Conservation (phyloP, 2,329 filamentous ascomycete genomes). For the Botrytis byssoidea region DNA sequence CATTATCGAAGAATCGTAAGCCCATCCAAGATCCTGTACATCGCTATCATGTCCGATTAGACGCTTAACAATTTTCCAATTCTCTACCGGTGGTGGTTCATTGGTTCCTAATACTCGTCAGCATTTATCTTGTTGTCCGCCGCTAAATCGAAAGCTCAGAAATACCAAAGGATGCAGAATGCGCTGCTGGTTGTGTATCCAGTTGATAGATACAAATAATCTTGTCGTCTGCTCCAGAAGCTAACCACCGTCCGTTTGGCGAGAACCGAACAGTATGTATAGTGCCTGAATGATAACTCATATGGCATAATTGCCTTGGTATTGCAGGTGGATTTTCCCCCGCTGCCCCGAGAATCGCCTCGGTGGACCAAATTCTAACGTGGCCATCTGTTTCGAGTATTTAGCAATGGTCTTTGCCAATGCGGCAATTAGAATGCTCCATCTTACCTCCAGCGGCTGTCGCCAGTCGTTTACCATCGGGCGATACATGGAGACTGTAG, state of each 20-base stretch:
- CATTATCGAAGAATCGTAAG: conserved; percentile 88
- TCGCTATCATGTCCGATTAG: conserved; percentile 98
- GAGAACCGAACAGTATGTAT: conserved; percentile 98
- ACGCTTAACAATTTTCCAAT: conserved; percentile 93
- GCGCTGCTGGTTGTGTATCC: conserved; percentile 71
- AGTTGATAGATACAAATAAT: conserved; percentile 96
- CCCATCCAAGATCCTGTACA: conserved; percentile 97
- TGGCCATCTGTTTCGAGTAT: conserved; percentile 68
- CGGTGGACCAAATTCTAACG: conserved; percentile 96
- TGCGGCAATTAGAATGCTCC: neutral
- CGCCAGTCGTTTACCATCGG: conserved; percentile 86
- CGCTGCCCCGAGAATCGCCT: conserved; percentile 81
- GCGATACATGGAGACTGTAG: conserved; percentile 96
- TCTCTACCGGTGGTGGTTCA: conserved; percentile 90
- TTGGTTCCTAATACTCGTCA: conserved; percentile 57
- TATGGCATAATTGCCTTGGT: conserved; percentile 92
- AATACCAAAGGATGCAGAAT: conserved; percentile 76
- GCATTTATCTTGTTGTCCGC: neutral
- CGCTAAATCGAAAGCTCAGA: conserved; percentile 26
- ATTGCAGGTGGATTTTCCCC: conserved; percentile 64
- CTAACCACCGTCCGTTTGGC: conserved; percentile 89
- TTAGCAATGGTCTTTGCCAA: conserved; percentile 28
- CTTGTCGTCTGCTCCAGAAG: conserved; percentile 97
- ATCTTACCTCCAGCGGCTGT: conserved; percentile 84
- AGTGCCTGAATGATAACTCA: conserved; percentile 97